A percentile compares a stretch with the other conserved stretches of the same genome.
These are phyloP conservation scores for Nemania sp. DNA, from an alignment of 2,329 filamentous ascomycete genomes.

Conservation along the genomic window DNA sequence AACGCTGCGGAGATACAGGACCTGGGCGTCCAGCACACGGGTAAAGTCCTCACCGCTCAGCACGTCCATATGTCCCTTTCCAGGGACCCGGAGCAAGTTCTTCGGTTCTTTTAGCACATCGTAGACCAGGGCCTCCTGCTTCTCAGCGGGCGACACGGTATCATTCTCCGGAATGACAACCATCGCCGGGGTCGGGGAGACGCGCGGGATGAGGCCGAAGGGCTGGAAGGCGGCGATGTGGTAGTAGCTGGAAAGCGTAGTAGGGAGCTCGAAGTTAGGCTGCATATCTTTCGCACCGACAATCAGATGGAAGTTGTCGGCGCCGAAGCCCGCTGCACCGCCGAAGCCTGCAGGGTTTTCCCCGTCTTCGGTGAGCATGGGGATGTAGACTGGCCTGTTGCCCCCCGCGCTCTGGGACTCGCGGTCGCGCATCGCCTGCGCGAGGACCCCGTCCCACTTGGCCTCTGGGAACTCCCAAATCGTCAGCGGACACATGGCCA, in stretches of 20 bases:
- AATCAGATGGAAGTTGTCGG: slow-evolving; percentile 7
- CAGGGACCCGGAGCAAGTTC: neutral
- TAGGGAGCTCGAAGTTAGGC: slow-evolving; percentile 13
- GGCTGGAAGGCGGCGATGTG: slow-evolving; percentile 15
- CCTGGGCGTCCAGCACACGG: neutral
- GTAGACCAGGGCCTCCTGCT: slow-evolving; percentile 9
- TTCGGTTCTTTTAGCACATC: slow-evolving; percentile 15
- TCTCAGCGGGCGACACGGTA: slow-evolving; percentile 12
- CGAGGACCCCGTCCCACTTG: slow-evolving; percentile 31
- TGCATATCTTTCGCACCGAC: slow-evolving; percentile 6
- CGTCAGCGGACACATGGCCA: slow-evolving; percentile 33
- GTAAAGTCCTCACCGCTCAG: slow-evolving; percentile 17
- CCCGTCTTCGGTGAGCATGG: slow-evolving; percentile 42
- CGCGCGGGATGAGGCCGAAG: slow-evolving; percentile 7
- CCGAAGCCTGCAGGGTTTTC: slow-evolving; percentile 43
- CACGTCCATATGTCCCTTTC: slow-evolving; percentile 19
- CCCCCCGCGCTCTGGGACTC: slow-evolving; percentile 44
- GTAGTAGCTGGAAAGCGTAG: slow-evolving; percentile 20
- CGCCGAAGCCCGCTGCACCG: neutral
- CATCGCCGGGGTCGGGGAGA: slow-evolving; percentile 17
- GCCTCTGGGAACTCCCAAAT: slow-evolving; percentile 9
- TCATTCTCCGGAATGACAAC: slow-evolving; percentile 20
- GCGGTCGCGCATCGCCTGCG: slow-evolving; percentile 42
- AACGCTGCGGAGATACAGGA: slow-evolving; percentile 1
- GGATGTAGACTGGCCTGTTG: slow-evolving; percentile 44